Conservation (phyloP, 306 rosid genomes). For the Glycine soja region DNA sequence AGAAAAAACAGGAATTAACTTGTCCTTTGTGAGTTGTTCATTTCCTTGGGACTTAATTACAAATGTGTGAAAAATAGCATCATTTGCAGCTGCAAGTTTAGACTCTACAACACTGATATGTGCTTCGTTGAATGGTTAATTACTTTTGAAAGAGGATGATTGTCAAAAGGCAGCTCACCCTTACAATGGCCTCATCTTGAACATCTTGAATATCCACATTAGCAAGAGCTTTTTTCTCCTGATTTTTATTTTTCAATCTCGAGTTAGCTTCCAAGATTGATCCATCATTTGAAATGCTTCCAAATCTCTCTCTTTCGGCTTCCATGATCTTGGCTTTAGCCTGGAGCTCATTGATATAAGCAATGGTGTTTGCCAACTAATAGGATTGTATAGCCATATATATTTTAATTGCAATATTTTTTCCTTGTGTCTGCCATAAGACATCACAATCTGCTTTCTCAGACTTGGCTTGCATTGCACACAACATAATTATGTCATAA, state of each 20-base stretch:
- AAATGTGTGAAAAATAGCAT: slow-evolving; percentile 74
- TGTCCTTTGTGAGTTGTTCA: slow-evolving; percentile 81
- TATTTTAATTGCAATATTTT: slow-evolving; percentile 23
- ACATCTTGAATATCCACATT: slow-evolving; percentile 68
- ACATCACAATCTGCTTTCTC: slow-evolving; percentile 10
- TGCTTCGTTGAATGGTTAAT: slow-evolving; percentile 70
- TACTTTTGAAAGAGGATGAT: slow-evolving; percentile 79
- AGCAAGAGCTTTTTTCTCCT: slow-evolving; percentile 39
- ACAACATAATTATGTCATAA: slow-evolving; percentile 23
- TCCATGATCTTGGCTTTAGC: slow-evolving; percentile 78
- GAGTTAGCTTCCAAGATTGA: too few species aligned
- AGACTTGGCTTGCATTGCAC: slow-evolving; percentile 34
- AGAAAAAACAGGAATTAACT: slow-evolving; percentile 79
- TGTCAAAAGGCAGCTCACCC: slow-evolving; percentile 68
- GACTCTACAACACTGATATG: slow-evolving; percentile 74
- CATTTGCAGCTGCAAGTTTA: slow-evolving; percentile 59
- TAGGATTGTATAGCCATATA: background rate
- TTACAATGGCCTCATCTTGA: slow-evolving; percentile 67
- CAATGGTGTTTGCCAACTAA: slow-evolving; percentile 83
- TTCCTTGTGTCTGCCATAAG: slow-evolving; percentile 35
- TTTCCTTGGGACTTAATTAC: slow-evolving; percentile 82
- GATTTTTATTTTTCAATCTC: too few species aligned
- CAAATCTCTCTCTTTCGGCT: slow-evolving; percentile 59
- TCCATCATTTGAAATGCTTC: slow-evolving; percentile 64
- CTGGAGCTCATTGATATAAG: slow-evolving; percentile 86